phyloP scores from a whole-genome alignment of 768 basidiomycete species.

The Russula ochroleuca region DNA sequence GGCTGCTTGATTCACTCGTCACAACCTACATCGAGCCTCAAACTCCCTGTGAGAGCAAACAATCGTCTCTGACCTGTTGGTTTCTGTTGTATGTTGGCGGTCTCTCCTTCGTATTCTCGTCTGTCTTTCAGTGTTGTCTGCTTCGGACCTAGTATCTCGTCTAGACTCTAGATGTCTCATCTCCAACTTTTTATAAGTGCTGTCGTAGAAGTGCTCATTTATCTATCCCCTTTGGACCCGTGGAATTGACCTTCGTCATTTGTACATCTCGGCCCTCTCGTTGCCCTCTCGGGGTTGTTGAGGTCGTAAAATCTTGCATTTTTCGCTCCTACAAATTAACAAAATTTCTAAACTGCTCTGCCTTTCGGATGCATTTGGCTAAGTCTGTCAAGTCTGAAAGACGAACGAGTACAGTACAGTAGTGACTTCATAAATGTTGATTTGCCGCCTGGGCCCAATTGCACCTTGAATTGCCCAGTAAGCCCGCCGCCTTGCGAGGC shows the following conservation, averaged over 20 bases:
- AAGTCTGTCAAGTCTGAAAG: no score
- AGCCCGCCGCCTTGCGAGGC: no score
- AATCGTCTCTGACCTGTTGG: background rate
- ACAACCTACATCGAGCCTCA: background rate
- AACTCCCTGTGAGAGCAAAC: background rate
- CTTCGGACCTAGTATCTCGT: background rate
- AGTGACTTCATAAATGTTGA: background rate
- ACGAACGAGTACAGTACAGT: no score
- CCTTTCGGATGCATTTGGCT: no score
- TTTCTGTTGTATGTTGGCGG: background rate
- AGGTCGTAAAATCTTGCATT: background rate
- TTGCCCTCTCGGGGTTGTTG: no score
- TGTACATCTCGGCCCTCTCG: no score
- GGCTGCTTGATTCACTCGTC: background rate
- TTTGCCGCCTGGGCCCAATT: background rate
- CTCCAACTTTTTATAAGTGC: background rate
- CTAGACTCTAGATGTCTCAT: background rate
- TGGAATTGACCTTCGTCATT: background rate
- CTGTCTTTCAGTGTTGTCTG: background rate
- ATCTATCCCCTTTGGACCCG: background rate
- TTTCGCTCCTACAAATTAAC: background rate
- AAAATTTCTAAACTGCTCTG: background rate
- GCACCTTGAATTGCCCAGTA: no score
- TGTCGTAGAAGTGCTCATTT: background rate
- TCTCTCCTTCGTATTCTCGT: background rate